Conservation (phyloP, 148 eudicot species). For the Spergularia marina region DNA sequence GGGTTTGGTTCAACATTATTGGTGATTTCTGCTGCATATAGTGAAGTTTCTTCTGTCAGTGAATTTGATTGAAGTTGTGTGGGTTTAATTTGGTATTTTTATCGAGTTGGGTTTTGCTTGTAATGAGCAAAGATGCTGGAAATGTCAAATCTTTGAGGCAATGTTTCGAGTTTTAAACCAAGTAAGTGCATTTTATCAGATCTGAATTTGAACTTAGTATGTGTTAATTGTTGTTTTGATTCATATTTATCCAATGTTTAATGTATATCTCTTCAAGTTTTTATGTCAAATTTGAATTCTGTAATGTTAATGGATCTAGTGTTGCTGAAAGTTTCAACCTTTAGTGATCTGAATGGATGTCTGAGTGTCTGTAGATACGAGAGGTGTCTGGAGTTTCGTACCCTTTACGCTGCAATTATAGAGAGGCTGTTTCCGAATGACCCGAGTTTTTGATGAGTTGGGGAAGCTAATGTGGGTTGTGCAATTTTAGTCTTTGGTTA, state of each 20-base stretch:
- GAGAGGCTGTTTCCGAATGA: no score
- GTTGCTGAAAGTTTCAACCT: constrained; percentile 27
- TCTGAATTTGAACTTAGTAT: constrained; percentile 26
- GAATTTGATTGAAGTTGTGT: constrained; percentile 20
- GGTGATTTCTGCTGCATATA: neutral
- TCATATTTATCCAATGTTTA: constrained; percentile 2
- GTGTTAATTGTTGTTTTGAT: neutral
- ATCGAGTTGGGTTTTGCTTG: constrained; percentile 37
- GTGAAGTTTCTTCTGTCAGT: neutral
- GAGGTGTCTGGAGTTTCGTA: no score
- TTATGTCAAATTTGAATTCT: no score
- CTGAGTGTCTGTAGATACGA: no score
- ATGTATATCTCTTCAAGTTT: neutral
- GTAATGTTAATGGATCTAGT: constrained; percentile 38
- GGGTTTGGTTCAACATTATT: neutral
- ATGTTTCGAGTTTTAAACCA: constrained; percentile 36
- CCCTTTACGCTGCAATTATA: no score
- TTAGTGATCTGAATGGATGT: constrained; percentile 10
- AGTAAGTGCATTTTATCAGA: constrained; percentile 40
- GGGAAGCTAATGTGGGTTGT: neutral
- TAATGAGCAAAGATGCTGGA: constrained; percentile 24
- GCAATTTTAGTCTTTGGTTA: constrained; percentile 9
- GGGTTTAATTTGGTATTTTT: neutral
- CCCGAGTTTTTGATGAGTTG: neutral
- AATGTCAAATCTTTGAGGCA: constrained; percentile 39